These are phyloP conservation scores for Penicillium aurantiogriseum DNA, from an alignment of 2,329 filamentous ascomycete species.

Conservation along the genomic window DNA sequence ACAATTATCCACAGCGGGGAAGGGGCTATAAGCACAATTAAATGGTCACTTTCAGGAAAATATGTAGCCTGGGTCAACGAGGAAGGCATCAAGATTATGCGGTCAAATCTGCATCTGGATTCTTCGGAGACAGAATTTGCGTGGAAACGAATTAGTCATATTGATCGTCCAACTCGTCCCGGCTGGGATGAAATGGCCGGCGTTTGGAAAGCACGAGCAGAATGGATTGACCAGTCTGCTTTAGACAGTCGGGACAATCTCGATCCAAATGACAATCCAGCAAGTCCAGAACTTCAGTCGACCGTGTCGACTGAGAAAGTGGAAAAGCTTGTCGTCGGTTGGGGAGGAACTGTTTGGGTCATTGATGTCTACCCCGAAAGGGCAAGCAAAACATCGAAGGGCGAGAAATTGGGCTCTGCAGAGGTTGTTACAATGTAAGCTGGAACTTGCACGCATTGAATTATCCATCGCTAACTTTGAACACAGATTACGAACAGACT, in stretches of 20 bases:
- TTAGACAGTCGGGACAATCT: constrained; percentile 69
- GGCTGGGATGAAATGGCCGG: constrained; percentile 96
- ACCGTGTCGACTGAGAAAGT: constrained; percentile 43
- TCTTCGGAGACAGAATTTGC: constrained; percentile 73
- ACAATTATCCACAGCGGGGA: constrained; percentile 87
- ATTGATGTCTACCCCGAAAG: constrained; percentile 82
- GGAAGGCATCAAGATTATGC: constrained; percentile 96
- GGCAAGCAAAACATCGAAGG: constrained; percentile 64
- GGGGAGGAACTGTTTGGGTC: constrained; percentile 96
- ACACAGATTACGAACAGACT: constrained; percentile 82
- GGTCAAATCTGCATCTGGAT: constrained; percentile 79
- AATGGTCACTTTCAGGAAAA: constrained; percentile 90
- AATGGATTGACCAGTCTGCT: constrained; percentile 86
- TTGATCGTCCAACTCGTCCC: constrained; percentile 80
- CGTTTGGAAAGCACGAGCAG: constrained; percentile 86
- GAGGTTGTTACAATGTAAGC: constrained; percentile 91
- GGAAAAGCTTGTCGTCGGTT: constrained; percentile 87
- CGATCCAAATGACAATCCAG: constrained; percentile 27
- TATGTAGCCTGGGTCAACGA: constrained; percentile 97
- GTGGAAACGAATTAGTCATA: constrained; percentile 92
- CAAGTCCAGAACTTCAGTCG: constrained; percentile 43
- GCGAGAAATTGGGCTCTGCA: constrained; percentile 72
- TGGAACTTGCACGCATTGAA: not conserved
- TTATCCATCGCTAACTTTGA: constrained; percentile 27
- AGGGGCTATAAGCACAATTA: constrained; percentile 84